These are phyloP conservation scores for Waltergamsia citrina DNA, from an alignment of 2,329 filamentous ascomycete species.

Conservation along the genomic window DNA sequence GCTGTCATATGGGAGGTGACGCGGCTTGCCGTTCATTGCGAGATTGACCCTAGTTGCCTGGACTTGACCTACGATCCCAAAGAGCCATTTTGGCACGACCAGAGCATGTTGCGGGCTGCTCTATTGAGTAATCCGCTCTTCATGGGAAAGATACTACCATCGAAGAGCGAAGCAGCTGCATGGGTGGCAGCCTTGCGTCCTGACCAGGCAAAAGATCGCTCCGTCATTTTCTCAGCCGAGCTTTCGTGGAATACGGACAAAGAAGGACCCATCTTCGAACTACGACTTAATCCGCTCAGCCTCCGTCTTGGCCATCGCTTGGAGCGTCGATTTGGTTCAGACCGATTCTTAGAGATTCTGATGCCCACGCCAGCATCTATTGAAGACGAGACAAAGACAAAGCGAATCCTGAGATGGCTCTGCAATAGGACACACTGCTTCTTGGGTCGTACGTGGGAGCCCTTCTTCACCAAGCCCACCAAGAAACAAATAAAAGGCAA, in stretches of 20 bases:
- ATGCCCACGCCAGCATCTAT: conserved; percentile 31
- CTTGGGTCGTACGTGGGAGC: conserved; percentile 34
- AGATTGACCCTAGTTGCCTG: conserved; percentile 25
- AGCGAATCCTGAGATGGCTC: conserved; percentile 18
- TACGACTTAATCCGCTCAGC: conserved; percentile 37
- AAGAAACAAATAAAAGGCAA: conserved; percentile 27
- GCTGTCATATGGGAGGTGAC: conserved; percentile 43
- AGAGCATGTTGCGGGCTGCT: conserved; percentile 28
- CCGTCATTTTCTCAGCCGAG: conserved; percentile 31
- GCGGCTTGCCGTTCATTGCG: conserved; percentile 35
- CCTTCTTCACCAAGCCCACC: conserved; percentile 32
- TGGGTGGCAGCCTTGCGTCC: conserved; percentile 34
- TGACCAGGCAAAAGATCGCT: conserved; percentile 21
- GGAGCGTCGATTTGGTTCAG: conserved; percentile 43
- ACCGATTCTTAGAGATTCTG: conserved; percentile 47
- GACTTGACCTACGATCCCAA: conserved; percentile 22
- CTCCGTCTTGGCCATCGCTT: conserved; percentile 42
- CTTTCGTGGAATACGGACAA: conserved; percentile 25
- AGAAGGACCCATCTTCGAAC: conserved; percentile 29
- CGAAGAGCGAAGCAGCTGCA: conserved; percentile 27
- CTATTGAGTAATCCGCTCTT: conserved; percentile 31
- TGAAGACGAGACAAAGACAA: conserved; percentile 15
- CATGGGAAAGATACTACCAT: conserved; percentile 34
- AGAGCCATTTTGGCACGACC: conserved; percentile 28
- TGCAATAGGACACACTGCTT: conserved; percentile 25